A percentile compares a stretch with the other conserved stretches of the same genome.
Conservation (phyloP, 257 asterid genomes). For the Solanum gandarillasii region DNA sequence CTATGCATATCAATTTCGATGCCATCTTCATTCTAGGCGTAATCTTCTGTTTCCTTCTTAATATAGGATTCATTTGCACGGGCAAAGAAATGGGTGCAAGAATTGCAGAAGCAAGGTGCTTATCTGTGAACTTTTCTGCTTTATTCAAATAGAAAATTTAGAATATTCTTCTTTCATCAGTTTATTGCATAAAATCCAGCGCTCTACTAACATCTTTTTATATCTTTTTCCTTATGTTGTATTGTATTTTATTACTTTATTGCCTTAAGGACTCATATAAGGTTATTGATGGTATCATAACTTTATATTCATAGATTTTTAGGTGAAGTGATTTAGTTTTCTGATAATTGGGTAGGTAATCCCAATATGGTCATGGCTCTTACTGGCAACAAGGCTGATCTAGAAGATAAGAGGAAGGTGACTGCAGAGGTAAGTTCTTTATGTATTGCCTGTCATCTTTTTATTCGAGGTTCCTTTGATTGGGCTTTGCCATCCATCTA, state of each 20-base stretch:
- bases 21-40: neutral
- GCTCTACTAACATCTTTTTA: neutral
- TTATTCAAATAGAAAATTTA: neutral
- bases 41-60: neutral
- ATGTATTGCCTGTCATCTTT: neutral
- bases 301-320: neutral
- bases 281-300: neutral
- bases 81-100: slow-evolving; percentile 99
- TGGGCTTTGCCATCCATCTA: neutral
- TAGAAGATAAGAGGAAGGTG: slow-evolving; percentile 79
- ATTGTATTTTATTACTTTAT: neutral
- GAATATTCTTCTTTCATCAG: neutral
- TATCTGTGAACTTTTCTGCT: neutral
- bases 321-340: neutral
- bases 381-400: slow-evolving; percentile 90
- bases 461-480: neutral
- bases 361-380: slow-evolving; percentile 88
- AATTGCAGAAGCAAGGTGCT: slow-evolving; percentile 92
- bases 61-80: slow-evolving; percentile 65
- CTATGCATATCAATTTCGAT: neutral
- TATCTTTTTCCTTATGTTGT: neutral
- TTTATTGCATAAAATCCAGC: neutral
- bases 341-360: slow-evolving; percentile 36
- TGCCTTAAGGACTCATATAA: neutral
- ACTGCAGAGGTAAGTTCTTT: slow-evolving; percentile 57